Base-by-base conservation (phyloP, 257 asterid genomes). In the Parsonsia alboflavescens region DNA sequence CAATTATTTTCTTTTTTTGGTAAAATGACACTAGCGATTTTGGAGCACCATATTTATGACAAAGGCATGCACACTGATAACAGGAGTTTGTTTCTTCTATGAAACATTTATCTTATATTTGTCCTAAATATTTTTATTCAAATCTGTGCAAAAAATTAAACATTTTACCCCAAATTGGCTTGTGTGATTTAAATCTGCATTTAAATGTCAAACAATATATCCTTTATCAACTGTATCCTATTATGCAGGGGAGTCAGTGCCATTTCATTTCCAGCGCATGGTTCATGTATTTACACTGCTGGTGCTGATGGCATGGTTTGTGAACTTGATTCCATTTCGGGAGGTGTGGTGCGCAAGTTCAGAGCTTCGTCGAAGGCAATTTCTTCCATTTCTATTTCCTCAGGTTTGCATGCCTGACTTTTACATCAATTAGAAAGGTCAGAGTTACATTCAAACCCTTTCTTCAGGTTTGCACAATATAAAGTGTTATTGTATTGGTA, bases 301-400 rank as follows among this genome's bases (percentile, higher is more conserved):
- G 99, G 99, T 68, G 88, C 81, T 44, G 98, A 94, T 89, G 99
- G 99, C 56, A 85, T 89, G 89, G 88, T 92, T 81, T 89, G 96
- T 79, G 80, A 88, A 85, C 84, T 94, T 44, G 96, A 92, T 70
- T 81, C 96, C 63, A 71, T 85, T 84, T 80, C 96, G 0, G 99
- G 99, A 50, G 88, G 87, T 80, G 75, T 90, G 77, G 75, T 87
- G 74, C 82, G 73, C 70, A 92, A 90, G 89, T 89, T 90, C 71
- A 89, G 79, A 19, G 93, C 98, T 76, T 61, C 92, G 74, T 82
- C 97, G 68, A 89, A 78, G 79, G 85, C 90, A 64, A 82, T 94
- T 78, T 92, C 97, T 24, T 89, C 96, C 61, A 57, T 94, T 46
- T 88, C 96, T 49, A 73, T 94, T 88, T 94, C 99, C 59, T 82